Base-by-base conservation (phyloP, 805 yeast species). In the Saturnispora ahearnii region DNA sequence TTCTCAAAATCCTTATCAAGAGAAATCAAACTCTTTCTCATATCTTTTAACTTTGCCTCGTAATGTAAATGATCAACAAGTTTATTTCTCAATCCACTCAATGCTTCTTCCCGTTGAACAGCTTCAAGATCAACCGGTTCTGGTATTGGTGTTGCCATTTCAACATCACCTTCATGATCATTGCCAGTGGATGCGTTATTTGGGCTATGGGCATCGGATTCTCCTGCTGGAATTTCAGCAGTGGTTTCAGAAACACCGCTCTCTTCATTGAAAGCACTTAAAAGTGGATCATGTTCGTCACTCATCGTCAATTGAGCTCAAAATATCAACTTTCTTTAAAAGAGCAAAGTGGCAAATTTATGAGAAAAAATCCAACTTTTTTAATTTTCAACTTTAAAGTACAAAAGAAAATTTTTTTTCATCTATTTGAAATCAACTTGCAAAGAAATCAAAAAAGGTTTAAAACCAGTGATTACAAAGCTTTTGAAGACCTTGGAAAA, bases 21-120 rank as follows among this genome's bases (percentile, higher is more conserved):
- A 58, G 78, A 95, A 66, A 89, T 82, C 71, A 93, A 86, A 55
- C 83, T 79, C 61, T 86, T 70, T 57, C 99, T 79, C 53, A 90
- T 74, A 41, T 82, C 88, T 66, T 88, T 91, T 60, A 93, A 74
- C 61, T 88, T 81, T 41, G 95, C 87, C 63, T 91, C 97, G 87
- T 95, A 88, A 62, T 88, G 87, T 63, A 96, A 80, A 68, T 93
- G 99, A 61, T 93, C 97, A 59, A 86, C 73, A 60, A 93, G 75
- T 68, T 88, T 90, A 64, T 82, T 82, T 65, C 88, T 89, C 67
- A 87, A 86, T 54, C 81, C 84, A 36, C 74, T 71, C 54, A 93
- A 68, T 13, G 96, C 95, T 57, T 79, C 77, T 53, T 82, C 83
- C 58, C 95, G 81, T 57, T 62, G 60, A 53, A 62, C 56, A 31